Conservation (phyloP, 169 alveolate species). For the Sarcocystis neurona region DNA sequence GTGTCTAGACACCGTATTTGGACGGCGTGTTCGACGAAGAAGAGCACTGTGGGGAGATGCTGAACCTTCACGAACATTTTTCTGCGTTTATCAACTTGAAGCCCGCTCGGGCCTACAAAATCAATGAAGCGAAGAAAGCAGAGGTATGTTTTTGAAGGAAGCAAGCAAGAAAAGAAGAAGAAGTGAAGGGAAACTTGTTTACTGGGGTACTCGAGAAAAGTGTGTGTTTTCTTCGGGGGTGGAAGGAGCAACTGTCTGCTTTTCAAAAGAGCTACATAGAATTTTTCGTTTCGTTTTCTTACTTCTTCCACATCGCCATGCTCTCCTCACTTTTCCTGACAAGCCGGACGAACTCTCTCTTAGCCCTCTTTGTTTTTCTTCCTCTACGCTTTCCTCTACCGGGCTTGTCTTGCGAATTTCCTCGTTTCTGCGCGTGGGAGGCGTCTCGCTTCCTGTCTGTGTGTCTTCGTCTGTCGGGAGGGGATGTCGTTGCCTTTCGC, state of each 20-base stretch:
- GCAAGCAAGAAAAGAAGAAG: too few relatives aligned
- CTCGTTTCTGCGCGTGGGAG: neutral
- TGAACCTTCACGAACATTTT: neutral
- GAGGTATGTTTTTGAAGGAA: conserved; percentile 20
- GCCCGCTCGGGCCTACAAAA: neutral
- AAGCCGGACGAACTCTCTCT: neutral
- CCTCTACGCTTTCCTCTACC: neutral
- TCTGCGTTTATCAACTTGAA: neutral
- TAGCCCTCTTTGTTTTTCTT: neutral
- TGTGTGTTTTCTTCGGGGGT: neutral
- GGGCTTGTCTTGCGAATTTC: neutral
- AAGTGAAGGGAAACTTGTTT: too few relatives aligned
- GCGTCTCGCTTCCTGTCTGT: neutral
- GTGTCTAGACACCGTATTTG: conserved; percentile 26
- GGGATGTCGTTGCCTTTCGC: too few relatives aligned
- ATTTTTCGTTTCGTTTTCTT: neutral
- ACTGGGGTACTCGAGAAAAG: too few relatives aligned
- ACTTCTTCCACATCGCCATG: neutral
- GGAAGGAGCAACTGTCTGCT: too few relatives aligned
- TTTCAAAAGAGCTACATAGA: too few relatives aligned
- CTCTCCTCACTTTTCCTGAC: neutral
- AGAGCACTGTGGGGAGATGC: conserved; percentile 17
- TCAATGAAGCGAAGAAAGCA: conserved; percentile 4
- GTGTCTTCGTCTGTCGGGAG: too few relatives aligned
- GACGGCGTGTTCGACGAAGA: neutral